These are phyloP conservation scores for Fusarium bactridioides DNA, from an alignment of 2,329 filamentous ascomycete genomes.

Conservation along the genomic window DNA sequence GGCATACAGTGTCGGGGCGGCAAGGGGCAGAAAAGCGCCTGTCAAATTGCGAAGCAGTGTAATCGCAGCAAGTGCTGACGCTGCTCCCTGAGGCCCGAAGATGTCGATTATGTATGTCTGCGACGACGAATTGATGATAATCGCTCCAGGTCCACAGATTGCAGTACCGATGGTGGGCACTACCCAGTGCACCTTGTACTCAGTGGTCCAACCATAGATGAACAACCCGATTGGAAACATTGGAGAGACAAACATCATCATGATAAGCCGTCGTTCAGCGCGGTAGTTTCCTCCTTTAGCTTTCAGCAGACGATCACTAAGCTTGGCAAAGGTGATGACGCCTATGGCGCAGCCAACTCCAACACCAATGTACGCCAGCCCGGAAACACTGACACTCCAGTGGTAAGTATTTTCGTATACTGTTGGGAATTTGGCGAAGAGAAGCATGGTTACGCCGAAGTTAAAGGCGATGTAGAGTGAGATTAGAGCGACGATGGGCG, in stretches of 20 bases:
- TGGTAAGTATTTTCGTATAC: conserved; percentile 56
- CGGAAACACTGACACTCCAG: conserved; percentile 43
- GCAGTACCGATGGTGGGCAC: conserved; percentile 16
- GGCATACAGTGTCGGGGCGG: conserved; percentile 31
- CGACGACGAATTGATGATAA: background rate
- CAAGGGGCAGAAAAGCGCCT: conserved; percentile 10
- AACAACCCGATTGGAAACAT: conserved; percentile 21
- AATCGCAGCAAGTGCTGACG: conserved; percentile 24
- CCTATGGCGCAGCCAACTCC: conserved; percentile 19
- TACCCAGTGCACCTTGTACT: conserved; percentile 25
- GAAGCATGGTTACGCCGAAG: conserved; percentile 62
- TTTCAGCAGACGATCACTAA: conserved; percentile 14
- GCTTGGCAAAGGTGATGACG: conserved; percentile 11
- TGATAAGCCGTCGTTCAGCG: conserved; percentile 11
- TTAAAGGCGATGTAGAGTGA: conserved; percentile 59
- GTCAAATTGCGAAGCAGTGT: conserved; percentile 18
- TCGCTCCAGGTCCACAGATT: background rate
- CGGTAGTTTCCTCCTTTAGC: background rate
- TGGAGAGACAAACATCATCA: conserved; percentile 8
- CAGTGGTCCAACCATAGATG: conserved; percentile 28
- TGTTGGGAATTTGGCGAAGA: conserved; percentile 63
- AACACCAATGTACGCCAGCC: conserved; percentile 33
- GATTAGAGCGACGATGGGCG: conserved; percentile 55
- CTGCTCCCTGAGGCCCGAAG: background rate
- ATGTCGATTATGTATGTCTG: background rate